Conservation (phyloP, 345 rosid species). For the Arabis alpina region DNA sequence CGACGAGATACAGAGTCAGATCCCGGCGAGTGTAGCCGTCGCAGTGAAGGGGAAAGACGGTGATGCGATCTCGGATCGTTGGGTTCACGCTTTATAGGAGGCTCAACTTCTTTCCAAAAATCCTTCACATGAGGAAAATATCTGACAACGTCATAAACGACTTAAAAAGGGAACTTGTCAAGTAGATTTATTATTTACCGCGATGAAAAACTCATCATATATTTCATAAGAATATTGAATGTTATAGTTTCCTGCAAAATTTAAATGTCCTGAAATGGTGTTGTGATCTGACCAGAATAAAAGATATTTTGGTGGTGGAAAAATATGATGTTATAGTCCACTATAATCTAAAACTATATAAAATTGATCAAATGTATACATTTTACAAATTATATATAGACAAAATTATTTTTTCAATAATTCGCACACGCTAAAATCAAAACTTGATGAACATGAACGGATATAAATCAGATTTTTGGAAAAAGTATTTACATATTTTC, state of each 20-base stretch:
- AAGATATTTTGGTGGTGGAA: not conserved
- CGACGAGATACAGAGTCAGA: not conserved
- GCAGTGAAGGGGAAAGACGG: no score
- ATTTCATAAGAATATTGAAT: no score
- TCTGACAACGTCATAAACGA: conserved; percentile 23
- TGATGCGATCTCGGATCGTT: no score
- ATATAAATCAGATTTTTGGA: no score
- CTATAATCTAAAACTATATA: no score
- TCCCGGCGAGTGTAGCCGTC: not conserved
- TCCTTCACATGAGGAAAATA: conserved; percentile 13
- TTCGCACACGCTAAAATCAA: no score
- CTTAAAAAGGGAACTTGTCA: not conserved
- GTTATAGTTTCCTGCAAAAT: no score
- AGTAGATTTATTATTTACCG: conserved; percentile 9
- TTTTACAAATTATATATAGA: no score
- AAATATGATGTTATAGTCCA: not conserved
- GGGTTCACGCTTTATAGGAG: conserved; percentile 11
- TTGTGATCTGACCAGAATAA: not conserved
- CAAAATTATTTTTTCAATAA: no score
- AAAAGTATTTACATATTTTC: no score
- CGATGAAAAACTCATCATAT: not conserved
- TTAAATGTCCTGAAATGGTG: not conserved
- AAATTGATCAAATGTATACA: not conserved
- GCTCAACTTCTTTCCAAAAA: conserved; percentile 4
- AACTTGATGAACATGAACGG: no score